Evolutionary conservation across 2,329 filamentous ascomycete genomes (phyloP), one percentile per base, ranked within the genome.

Genomic region (Aspergillus thermomutatus): DNA sequence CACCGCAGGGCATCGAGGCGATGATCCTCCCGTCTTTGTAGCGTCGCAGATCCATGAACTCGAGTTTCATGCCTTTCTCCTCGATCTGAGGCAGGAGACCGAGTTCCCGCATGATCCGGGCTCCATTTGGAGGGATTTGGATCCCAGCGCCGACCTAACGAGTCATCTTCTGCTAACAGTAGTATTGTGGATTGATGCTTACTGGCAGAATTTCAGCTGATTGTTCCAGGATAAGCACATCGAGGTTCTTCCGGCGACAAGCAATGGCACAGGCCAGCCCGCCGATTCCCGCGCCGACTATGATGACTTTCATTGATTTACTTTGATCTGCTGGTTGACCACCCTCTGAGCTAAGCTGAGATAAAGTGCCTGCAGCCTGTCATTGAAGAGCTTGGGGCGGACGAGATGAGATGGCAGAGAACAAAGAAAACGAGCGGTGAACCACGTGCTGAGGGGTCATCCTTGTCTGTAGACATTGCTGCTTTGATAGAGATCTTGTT

Each of bases 101-200:
- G 1, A 68, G 53, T 3, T 61, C 46, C 7, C 52, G 25, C 41
- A 68, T 54, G 2, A 67, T 49, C 9, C 64, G 56, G 41, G 57
- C 53, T 4, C 62, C 67, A 57, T 70, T 70, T 1, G 67, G 66
- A 8, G 68, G 67, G 45, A 69, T 65, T 46, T 69, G 68, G 41
- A 69, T 69, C 5, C 68, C 68, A 1, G 68, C 66, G 0, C 68
- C 68, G 23, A 66, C 56, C 40, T 67, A 48, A 8, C 50, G 10
- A 4, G 11, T 14, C 21, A 25, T 3, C 1, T 17, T 25, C 14
- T 9, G 14, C n/a, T 7, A 17, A 19, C 4, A 17, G 6, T 26
- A 3, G 41, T 28, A 21, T 25, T 23, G 9, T 26, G 7, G 5
- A 14, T 3, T 21, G 28, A 21, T 14, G 10, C 34, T 41, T 50